phyloP scores from a whole-genome alignment of 768 basidiomycete genomes.

The Lentinula lateritia region DNA sequence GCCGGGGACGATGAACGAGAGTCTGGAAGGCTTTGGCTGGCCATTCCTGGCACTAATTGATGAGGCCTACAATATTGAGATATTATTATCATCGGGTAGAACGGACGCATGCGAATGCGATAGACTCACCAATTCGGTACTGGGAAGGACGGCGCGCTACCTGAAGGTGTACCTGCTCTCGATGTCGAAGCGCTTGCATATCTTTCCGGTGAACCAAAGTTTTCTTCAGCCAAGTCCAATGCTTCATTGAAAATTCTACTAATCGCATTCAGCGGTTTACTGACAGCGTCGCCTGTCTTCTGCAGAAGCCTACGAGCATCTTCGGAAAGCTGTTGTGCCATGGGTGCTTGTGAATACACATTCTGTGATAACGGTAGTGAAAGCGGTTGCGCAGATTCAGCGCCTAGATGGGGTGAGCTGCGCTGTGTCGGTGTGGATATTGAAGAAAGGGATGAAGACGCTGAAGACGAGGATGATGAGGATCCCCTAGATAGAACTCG shows the following conservation, averaged over 20 bases:
- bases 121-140: not conserved
- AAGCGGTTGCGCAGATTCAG: constrained; percentile 84
- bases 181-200: constrained; percentile 17
- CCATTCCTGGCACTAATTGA: not conserved
- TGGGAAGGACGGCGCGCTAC: constrained; percentile 15
- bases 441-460: constrained; percentile 2
- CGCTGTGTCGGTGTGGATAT: not conserved
- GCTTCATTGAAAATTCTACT: constrained; percentile 85
- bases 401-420: constrained; percentile 59
- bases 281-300: constrained; percentile 86
- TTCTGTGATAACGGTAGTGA: constrained; percentile 37
- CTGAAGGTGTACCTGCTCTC: constrained; percentile 24
- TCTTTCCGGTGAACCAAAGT: constrained; percentile 42
- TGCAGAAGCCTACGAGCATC: constrained; percentile 83
- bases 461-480: constrained; percentile 25
- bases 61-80: not conserved
- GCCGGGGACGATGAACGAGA: constrained; percentile 1
- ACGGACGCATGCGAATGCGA: too few relatives aligned
- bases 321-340: constrained; percentile 44
- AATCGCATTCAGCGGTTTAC: constrained; percentile 86
- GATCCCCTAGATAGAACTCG: constrained; percentile 12
- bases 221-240: constrained; percentile 65
- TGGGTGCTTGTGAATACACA: constrained; percentile 36
- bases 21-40: constrained; percentile 8
- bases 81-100: too few relatives aligned